phyloP scores from a whole-genome alignment of 306 rosid species.

The Macrotyloma uniflorum region DNA sequence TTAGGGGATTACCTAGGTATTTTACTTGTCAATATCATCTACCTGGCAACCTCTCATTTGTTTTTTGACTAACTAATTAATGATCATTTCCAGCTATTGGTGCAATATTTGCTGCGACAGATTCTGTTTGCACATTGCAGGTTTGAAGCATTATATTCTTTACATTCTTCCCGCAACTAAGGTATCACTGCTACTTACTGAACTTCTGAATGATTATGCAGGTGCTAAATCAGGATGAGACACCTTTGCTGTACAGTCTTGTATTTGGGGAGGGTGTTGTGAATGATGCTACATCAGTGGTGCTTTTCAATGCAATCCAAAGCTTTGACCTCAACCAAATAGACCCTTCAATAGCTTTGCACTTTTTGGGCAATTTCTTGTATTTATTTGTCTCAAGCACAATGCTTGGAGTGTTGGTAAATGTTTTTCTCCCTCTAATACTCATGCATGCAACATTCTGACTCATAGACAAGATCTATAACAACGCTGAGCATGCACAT shows the following conservation, averaged over 20 bases:
- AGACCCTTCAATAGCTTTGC: conserved; percentile 61
- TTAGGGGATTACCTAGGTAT: conserved; percentile 82
- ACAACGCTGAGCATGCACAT: background rate
- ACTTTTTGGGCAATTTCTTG: conserved; percentile 73
- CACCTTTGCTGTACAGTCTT: conserved; percentile 98
- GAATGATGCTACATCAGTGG: conserved; percentile 98
- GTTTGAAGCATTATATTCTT: conserved; percentile 47
- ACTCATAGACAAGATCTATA: conserved; percentile 1
- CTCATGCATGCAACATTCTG: background rate
- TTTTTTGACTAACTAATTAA: conserved; percentile 24
- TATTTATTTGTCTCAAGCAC: conserved; percentile 86
- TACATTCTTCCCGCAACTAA: conserved; percentile 33
- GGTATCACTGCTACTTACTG: conserved; percentile 27
- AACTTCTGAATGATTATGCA: conserved; percentile 52
- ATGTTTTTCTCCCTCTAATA: conserved; percentile 35
- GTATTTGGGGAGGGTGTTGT: conserved; percentile 99
- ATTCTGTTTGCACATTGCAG: conserved; percentile 99
- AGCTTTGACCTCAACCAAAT: conserved; percentile 79
- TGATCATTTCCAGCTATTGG: conserved; percentile 75
- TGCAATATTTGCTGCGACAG: conserved; percentile 97
- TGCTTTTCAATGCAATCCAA: conserved; percentile 97
- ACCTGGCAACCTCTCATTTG: conserved; percentile 18
- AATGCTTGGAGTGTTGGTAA: conserved; percentile 84
- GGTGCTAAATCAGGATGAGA: conserved; percentile 98
- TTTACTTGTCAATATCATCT: conserved; percentile 18